Base-by-base conservation (phyloP, 2,329 filamentous ascomycete species). In the Sporothrix luriei region DNA sequence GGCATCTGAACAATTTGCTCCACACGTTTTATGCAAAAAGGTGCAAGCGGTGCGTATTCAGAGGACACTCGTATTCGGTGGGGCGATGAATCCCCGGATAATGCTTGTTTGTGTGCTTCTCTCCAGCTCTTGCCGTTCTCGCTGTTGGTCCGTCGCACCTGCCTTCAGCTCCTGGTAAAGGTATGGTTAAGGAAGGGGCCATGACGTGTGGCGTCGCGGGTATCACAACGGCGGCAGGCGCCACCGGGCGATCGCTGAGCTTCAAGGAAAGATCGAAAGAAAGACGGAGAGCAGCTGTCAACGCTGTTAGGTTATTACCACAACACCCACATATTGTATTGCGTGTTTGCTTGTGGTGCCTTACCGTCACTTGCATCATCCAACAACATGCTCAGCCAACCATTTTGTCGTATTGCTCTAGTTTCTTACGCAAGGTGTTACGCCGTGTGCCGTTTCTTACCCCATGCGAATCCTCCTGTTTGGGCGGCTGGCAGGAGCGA, bases 381-480 rank as follows among this genome's bases (percentile, higher is more conserved):
- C 21, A 21, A n/a, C 29, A 51, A 29, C n/a, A n/a, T 10, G 21
- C 51, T 7, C 65, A 57, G 49, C 64, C 66, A 68, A 59, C 66
- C 52, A 29, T 21, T 38, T 49, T 2, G 33, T 21, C 38, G 21
- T 21, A 49, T 48, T 43, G 29, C 38, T 29, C 21, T 21, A 33
- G 26, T 51, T 57, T 68, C 66, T 68, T 59, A 68, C 66, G 66
- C 66, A 46, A 55, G 14, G 16, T 43, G 52, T 68, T 68, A 59
- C 66, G 51, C 66, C 66, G 66, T 68, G 66, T 54, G 6, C 52
- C 66, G 46, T 64, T 46, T 55, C 65, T 55, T 67, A 67, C 40
- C 40, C 46, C 66, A 33, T 49, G 24, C 19, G 16, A 13, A 55
- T 68, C 66, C 52, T 57, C 21, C 66, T 33, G 33, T 33, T 26